These are phyloP conservation scores for Chionographis japonica DNA, from an alignment of 106 monocot genomes.

Conservation along the genomic window DNA sequence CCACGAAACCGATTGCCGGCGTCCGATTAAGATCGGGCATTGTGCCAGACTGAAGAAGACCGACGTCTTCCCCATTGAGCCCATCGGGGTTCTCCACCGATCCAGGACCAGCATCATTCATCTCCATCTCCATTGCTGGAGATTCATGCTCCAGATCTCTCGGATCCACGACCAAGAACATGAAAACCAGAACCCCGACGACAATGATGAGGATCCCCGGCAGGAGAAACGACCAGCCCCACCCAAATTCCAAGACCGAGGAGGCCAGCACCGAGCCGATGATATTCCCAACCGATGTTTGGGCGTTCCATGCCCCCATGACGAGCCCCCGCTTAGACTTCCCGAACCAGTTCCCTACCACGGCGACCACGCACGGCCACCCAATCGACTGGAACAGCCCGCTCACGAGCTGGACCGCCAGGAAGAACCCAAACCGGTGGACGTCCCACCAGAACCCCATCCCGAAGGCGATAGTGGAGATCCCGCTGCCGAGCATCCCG, in stretches of 20 bases:
- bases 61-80: not conserved
- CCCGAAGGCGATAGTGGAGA: conserved; percentile 44
- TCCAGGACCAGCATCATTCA: conserved; percentile 13
- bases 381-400: conserved; percentile 74
- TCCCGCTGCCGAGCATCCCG: conserved; percentile 49
- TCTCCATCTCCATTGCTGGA: conserved; percentile 34
- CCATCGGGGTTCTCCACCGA: conserved; percentile 7
- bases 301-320: conserved; percentile 95
- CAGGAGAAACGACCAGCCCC: conserved; percentile 92
- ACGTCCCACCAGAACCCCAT: conserved; percentile 50
- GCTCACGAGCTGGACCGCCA: conserved; percentile 46
- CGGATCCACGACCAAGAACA: conserved; percentile 60
- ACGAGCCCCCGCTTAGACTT: conserved; percentile 54
- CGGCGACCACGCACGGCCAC: conserved; percentile 90
- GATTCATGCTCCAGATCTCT: conserved; percentile 31
- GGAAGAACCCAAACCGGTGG: conserved; percentile 52
- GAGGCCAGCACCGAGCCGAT: conserved; percentile 79
- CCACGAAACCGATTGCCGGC: conserved; percentile 72
- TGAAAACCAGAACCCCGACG: conserved; percentile 34
- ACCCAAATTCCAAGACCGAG: conserved; percentile 73
- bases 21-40: not conserved
- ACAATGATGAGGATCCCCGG: conserved; percentile 45
- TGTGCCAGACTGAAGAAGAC: not conserved
- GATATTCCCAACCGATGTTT: conserved; percentile 87
- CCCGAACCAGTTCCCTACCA: conserved; percentile 92